Base-by-base conservation (phyloP, 1,284 basidiomycete genomes). In the Rhodotorula sp. region DNA sequence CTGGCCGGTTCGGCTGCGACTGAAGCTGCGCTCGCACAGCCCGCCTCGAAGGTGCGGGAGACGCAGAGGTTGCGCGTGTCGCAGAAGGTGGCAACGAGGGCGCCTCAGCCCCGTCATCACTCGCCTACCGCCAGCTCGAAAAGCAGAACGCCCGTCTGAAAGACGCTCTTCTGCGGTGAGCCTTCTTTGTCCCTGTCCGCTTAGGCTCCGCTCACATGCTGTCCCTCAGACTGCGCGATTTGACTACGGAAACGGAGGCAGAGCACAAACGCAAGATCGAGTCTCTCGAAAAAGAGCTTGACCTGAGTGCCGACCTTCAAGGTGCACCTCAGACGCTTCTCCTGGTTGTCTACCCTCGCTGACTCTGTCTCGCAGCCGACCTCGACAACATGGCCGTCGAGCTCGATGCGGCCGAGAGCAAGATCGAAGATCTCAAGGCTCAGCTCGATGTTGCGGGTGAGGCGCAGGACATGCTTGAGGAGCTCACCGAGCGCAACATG, bases 91-190 rank as follows among this genome's bases (percentile, higher is more conserved):
- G 82, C 27, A 23, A n/a, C 19, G 56, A 45, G 10, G 65, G 16
- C n/a, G 54, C 8, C 2, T 7, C 50, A 55, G 84, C 85, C 17
- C 89, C 88, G 75, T 86, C 87, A 68, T 88, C 90, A 0, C 80
- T 97, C 57, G 91, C 90, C 1, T 93, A 90, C 78, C 89, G 96
- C 17, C 93, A 97, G 79, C 86, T 99, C 2, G 93, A 97, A 83
- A 97, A 93, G 81, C 95, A 98, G 80, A 99, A 98, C 76, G 92
- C 94, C 78, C 84, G 96, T 14, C 83, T 99, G 64, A 97, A 97
- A 81, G 95, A 97, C 78, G 96, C 96, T 17, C 85, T 99, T 34
- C 86, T 97, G 60, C 86, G 89, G 90, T 91, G 55, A 44, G 84
- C 79, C 25, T n/a, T 34, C 7, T 27, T 44, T n/a, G 7, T 41